Evolutionary conservation across 805 yeast species (phyloP).

Genomic region (Starmerella scarabaei): DNA sequence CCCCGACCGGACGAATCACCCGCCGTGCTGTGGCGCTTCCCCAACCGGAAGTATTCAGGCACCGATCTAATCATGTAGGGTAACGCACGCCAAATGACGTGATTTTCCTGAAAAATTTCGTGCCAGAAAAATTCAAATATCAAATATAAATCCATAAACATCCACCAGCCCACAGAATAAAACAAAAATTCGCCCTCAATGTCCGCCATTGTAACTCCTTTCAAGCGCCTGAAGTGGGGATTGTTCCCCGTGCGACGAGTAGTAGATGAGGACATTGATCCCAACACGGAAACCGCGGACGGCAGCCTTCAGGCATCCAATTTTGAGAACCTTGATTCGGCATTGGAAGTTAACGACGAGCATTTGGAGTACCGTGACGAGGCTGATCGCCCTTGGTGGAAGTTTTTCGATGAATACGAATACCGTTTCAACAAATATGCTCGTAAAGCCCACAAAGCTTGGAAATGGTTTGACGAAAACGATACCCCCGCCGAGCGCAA

Average conservation of each 20-base stretch:
- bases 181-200: neutral
- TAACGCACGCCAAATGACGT: neutral
- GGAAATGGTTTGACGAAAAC: conserved; percentile 41
- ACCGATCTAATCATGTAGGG: too few relatives aligned
- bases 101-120: neutral
- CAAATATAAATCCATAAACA: neutral
- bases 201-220: conserved; percentile 1
- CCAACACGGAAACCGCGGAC: neutral
- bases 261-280: conserved; percentile 13
- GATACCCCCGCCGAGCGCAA: conserved; percentile 38
- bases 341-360: neutral
- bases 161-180: too few relatives aligned
- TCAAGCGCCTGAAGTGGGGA: conserved; percentile 15
- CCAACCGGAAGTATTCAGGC: too few relatives aligned
- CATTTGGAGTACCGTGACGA: conserved; percentile 15
- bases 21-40: too few relatives aligned
- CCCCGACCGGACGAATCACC: too few relatives aligned
- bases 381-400: conserved; percentile 28
- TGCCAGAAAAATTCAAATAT: neutral
- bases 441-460: conserved; percentile 33
- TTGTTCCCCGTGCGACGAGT: conserved; percentile 13
- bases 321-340: conserved; percentile 2
- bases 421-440: conserved; percentile 33
- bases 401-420: conserved; percentile 46
- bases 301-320: conserved; percentile 2